Percentiles rank a stretch among this genome's conserved stretches.
These are phyloP conservation scores for Entomortierella beljakovae DNA, from an alignment of 192 early-diverging fungal genomes.

Conservation along the genomic window DNA sequence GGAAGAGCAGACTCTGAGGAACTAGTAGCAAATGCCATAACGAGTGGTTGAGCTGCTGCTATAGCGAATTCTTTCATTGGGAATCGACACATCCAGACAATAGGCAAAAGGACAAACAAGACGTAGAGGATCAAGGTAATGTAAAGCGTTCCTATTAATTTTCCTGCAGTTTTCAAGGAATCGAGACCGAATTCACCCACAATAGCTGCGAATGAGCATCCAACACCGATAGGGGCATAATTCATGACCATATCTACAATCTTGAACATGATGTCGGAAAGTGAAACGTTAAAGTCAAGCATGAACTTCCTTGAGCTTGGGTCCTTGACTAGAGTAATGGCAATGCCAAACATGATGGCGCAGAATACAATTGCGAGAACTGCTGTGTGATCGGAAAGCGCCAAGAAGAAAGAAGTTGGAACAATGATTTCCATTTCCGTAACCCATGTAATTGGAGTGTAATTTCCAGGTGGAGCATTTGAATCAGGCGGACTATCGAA, in stretches of 20 bases:
- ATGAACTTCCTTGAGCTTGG: constrained; percentile 57
- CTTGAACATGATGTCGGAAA: constrained; percentile 71
- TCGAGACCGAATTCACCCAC: constrained; percentile 68
- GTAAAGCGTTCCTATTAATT: constrained; percentile 71
- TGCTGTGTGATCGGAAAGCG: constrained; percentile 49
- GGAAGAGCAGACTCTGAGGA: constrained; percentile 79
- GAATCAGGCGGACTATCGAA: constrained; percentile 15
- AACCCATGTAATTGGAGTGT: constrained; percentile 58
- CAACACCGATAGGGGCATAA: constrained; percentile 76
- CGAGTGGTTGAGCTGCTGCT: constrained; percentile 66
- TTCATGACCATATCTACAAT: constrained; percentile 66
- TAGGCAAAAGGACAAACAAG: constrained; percentile 62
- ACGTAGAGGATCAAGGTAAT: constrained; percentile 66
- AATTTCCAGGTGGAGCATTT: too few relatives aligned
- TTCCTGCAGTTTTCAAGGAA: constrained; percentile 66
- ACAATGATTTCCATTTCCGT: constrained; percentile 67
- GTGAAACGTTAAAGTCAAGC: constrained; percentile 62
- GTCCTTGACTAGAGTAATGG: constrained; percentile 54
- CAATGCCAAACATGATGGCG: constrained; percentile 71
- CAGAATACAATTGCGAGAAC: constrained; percentile 71
- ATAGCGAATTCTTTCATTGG: constrained; percentile 62
- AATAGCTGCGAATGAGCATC: constrained; percentile 67
- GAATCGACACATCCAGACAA: constrained; percentile 64
- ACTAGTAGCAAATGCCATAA: constrained; percentile 79
- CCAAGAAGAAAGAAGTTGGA: constrained; percentile 70